Evolutionary conservation across 73 alveolate species (phyloP), one percentile per base, ranked within the genome.

Genomic region (Uronychia binucleata): DNA sequence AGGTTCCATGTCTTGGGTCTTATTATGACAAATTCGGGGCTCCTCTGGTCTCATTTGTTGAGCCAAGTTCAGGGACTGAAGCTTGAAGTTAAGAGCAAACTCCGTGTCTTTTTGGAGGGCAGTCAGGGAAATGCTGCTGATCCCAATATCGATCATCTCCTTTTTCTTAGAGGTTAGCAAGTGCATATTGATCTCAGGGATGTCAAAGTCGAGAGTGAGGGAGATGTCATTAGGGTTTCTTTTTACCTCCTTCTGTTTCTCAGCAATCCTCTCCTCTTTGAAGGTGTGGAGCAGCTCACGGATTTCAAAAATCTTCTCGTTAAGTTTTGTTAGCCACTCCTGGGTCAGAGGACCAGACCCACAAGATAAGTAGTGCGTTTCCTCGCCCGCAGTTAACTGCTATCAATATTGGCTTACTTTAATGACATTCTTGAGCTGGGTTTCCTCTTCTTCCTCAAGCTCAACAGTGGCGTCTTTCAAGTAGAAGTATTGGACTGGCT

Each of bases 291-390:
- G 59, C 59, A 59, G 57, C 58, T 8, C 57, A 19, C 25, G 60
- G 1, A 28, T 58, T 27, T 83, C 90, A 75, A 35, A 83, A 5
- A 57, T 59, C 29, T 57, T 85, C 31, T 76, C 86, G 13, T 33
- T 76, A 35, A 85, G 32, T 1, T 85, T 86, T 29, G 35, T 77
- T 33, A 46, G 75, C 91, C 91, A 85, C 57, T 85, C 91, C 14
- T 11, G 11, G 31, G 32, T n/a, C 58, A 25, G 30, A 57, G 75
- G 76, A 25, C 26, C 28, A 57, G 57, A 58, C n/a, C 33, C 57
- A 14, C 60, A 75, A 19, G 90, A 33, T 14, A 83, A 26, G 1
- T 19, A 75, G 33, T 82, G 74, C 58, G 34, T 13, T 0, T 74
- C 90, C 5, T 78, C 84, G 30, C 31, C 34, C 29, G 31, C 1